Base-by-base conservation (phyloP, 208 protist species). In the Porcisia hertigi region DNA sequence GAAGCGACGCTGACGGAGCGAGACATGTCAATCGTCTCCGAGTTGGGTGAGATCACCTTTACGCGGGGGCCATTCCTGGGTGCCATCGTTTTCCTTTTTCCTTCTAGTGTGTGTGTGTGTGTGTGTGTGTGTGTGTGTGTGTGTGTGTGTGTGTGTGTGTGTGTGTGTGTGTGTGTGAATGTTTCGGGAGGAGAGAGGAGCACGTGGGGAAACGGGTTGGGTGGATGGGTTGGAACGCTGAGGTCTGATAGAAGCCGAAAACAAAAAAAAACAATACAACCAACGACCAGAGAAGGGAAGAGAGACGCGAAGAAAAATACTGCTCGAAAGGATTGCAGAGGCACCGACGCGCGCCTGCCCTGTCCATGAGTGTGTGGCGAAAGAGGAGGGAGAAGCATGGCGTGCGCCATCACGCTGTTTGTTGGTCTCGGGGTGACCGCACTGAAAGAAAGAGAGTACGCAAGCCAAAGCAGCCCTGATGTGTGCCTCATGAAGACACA, bases 21-120 rank as follows among this genome's bases (percentile, higher is more conserved):
- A 20, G 81, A 84, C 36, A 80, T 75, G 16, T 73, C 80, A 58
- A 82, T 67, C 16, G 64, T 80, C 58, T 82, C 83, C 36, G 86
- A 86, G 81, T 90, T 87, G 62, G 86, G 86, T 16, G 86, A 90
- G 23, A 88, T 72, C 23, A 88, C 77, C 75, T 84, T 88, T 12
- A 88, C 81, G 1, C 84, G 73, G 6, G 78, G 73, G 41, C 76
- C 71, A 59, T 59, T 78, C 55, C 83, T 79, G 49, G 83, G 83
- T 25, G 80, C 80, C 83, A 87, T 87, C 8, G 23, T 23, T 60
- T 60, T 60, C 7, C 14, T 7, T 60, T 23, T n/a, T 60, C 14
- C 7, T n/a, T 60, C 25, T 23, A 36, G 57, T 60, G 23, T 60
- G 20, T 30, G 20, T 60, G 55, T 60, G 55, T 60, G 6, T 60